Base-by-base conservation (phyloP, 331 rosid genomes). In the Pyracantha coccinea region DNA sequence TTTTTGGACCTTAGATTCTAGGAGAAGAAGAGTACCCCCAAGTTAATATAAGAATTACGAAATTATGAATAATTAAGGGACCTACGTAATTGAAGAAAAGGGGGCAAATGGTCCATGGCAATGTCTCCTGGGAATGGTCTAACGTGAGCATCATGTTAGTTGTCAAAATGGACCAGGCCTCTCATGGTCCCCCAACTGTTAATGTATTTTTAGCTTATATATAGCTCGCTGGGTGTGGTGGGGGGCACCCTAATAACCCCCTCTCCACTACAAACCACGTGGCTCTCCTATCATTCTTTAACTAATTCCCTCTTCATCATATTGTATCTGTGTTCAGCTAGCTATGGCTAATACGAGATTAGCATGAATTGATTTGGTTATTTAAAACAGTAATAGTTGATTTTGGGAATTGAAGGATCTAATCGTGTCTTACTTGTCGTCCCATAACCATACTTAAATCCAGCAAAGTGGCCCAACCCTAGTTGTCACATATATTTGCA, bases 141-240 rank as follows among this genome's bases (percentile, higher is more conserved):
- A 91, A 88, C 90, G 88, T 91, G 96, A 87, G 83, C 52, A 75
- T 75, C 96, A 93, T 78, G 98, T 89, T 87, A 89, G 84, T 75
- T 89, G 96, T 89, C 90, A 93, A 54, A 55, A 53, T 41, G 79
- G 87, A 76, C 72, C 60, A 58, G 33, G 78, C 78, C 83, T 80
- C 54, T 53, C 73, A 81, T 79, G 92, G 87, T 80, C 92, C 88
- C 88, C 79, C 23, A 53, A 71, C 65, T 19, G 53, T 61, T 80
- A 47, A 45, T 88, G 89, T 81, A 76, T 79, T 58, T 41, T 41
- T 11, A 10, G 76, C 70, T 52, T 52, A 66, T 74, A 79, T 44
- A 66, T 72, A 78, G 62, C 19, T 53, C 17, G 27, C 31, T 32
- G 87, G 79, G 81, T 76, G 71, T 52, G 78, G 72, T 44, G 79